Conservation (phyloP, 2,329 filamentous ascomycete species). For the Cordyceps militaris region DNA sequence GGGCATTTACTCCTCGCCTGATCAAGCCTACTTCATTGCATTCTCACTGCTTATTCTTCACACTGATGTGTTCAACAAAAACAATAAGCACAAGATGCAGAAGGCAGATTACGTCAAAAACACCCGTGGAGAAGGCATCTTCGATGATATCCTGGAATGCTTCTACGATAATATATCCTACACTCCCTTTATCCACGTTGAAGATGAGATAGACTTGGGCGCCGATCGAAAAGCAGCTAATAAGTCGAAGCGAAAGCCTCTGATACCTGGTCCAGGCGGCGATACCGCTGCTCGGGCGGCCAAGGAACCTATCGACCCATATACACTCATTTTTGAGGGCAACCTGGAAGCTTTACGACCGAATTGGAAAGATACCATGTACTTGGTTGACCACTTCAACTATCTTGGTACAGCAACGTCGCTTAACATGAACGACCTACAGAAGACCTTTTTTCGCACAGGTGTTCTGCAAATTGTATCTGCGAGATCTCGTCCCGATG, state of each 20-base stretch:
- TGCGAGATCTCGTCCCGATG: constrained; percentile 84
- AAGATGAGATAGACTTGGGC: constrained; percentile 79
- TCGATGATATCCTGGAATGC: constrained; percentile 85
- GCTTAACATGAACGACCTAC: constrained; percentile 73
- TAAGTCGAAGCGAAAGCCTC: constrained; percentile 62
- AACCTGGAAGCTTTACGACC: constrained; percentile 78
- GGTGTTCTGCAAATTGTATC: constrained; percentile 94
- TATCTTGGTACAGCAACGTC: constrained; percentile 72
- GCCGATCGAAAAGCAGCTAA: constrained; percentile 64
- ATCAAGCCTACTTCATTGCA: constrained; percentile 96
- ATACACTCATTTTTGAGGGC: constrained; percentile 85
- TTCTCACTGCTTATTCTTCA: constrained; percentile 95
- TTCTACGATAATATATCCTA: constrained; percentile 99
- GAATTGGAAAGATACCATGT: constrained; percentile 84
- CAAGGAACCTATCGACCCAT: constrained; percentile 89
- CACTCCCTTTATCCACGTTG: constrained; percentile 95
- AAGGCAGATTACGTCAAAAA: constrained; percentile 94
- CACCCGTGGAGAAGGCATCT: constrained; percentile 84
- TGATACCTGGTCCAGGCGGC: constrained; percentile 56
- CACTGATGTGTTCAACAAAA: constrained; percentile 99
- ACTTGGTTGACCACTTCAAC: constrained; percentile 83
- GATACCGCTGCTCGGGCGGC: constrained; percentile 50
- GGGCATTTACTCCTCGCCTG: constrained; percentile 81
- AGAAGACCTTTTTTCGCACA: constrained; percentile 84
- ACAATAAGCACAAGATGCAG: constrained; percentile 99